These are phyloP conservation scores for Irpex sp. DNA, from an alignment of 1,284 basidiomycete species.

Conservation along the genomic window DNA sequence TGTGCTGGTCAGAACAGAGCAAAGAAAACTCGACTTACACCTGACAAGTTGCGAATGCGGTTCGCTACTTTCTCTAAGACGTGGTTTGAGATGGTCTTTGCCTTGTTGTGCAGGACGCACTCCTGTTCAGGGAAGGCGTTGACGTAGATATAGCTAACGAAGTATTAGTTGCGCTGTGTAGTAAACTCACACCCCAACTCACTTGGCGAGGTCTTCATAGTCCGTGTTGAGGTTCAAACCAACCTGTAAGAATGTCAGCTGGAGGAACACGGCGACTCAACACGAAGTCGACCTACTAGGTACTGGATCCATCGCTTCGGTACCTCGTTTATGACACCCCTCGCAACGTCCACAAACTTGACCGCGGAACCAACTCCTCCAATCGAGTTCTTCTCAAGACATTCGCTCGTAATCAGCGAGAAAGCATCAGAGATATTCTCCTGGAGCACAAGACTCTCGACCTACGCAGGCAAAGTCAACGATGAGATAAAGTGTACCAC, in stretches of 20 bases:
- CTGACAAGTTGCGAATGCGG: not conserved
- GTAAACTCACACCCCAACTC: conserved; percentile 1
- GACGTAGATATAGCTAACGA: conserved; percentile 33
- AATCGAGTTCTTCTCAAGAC: conserved; percentile 32
- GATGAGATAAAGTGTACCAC: no score
- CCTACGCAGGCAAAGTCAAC: not conserved
- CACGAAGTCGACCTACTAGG: not conserved
- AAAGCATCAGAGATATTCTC: not conserved
- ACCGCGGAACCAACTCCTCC: not conserved
- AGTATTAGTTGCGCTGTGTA: no score
- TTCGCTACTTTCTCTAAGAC: not conserved
- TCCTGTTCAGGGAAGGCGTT: conserved; percentile 46
- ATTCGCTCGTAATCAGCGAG: conserved; percentile 19
- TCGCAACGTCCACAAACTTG: conserved; percentile 48
- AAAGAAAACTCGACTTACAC: not conserved
- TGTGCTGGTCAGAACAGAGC: not conserved
- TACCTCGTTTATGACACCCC: conserved; percentile 62
- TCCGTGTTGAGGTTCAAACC: not conserved
- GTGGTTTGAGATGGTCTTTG: not conserved
- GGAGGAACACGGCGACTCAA: not conserved
- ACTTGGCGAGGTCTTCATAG: conserved; percentile 8
- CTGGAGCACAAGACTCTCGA: not conserved
- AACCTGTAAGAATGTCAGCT: not conserved
- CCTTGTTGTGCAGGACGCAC: conserved; percentile 33
- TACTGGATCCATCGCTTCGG: conserved; percentile 62